These are phyloP conservation scores for Tephrocybe sp. DNA, from an alignment of 768 basidiomycete genomes.

Conservation along the genomic window DNA sequence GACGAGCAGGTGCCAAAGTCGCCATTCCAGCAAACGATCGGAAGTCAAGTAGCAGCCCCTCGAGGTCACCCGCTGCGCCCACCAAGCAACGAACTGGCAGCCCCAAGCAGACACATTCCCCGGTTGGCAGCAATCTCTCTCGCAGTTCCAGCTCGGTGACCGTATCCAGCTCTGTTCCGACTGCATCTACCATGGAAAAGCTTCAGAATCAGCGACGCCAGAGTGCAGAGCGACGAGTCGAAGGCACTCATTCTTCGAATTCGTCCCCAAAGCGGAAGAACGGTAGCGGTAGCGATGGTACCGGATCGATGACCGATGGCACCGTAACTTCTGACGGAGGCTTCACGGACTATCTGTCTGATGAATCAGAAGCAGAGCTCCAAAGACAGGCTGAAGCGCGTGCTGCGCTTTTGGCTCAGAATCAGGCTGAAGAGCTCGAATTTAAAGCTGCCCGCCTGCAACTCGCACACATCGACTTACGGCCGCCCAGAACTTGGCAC, in stretches of 20 bases:
- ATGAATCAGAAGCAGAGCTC: constrained; percentile 87
- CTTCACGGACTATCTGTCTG: constrained; percentile 89
- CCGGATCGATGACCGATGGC: constrained; percentile 64
- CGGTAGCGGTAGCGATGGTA: constrained; percentile 58
- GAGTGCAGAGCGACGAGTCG: constrained; percentile 42
- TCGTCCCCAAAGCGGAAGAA: constrained; percentile 62
- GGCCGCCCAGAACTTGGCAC: constrained; percentile 77
- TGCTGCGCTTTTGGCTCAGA: constrained; percentile 76
- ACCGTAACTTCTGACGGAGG: constrained; percentile 84
- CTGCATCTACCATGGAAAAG: constrained; percentile 45
- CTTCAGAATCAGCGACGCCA: constrained; percentile 45
- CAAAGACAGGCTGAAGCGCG: constrained; percentile 83
- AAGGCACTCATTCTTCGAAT: constrained; percentile 50
- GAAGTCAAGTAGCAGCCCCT: constrained; percentile 41
- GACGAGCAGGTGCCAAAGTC: constrained; percentile 27
- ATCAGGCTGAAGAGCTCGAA: constrained; percentile 74
- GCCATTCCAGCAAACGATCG: constrained; percentile 38
- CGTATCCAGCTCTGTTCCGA: constrained; percentile 44
- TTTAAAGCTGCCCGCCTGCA: constrained; percentile 80
- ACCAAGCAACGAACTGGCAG: constrained; percentile 53
- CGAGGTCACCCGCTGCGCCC: constrained; percentile 34
- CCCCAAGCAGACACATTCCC: constrained; percentile 42
- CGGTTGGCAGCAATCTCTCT: constrained; percentile 36
- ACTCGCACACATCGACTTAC: constrained; percentile 69
- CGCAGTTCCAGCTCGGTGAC: constrained; percentile 39